phyloP scores from a whole-genome alignment of 495 filamentous ascomycete genomes.

The Penicillium silybi region DNA sequence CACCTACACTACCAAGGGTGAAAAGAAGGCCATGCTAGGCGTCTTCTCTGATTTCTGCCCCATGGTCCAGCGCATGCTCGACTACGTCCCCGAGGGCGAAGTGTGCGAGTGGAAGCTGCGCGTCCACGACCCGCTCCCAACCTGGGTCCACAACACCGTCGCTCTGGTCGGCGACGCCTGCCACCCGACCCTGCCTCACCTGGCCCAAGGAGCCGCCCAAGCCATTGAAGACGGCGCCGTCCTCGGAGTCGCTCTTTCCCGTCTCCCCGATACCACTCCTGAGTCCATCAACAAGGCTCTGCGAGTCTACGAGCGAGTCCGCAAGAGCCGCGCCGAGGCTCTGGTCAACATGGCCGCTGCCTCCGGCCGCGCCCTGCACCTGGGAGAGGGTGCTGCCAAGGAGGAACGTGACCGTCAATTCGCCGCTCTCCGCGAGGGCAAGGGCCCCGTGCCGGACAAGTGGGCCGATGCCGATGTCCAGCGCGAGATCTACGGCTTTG shows the following conservation, averaged over 20 bases:
- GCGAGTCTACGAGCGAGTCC: constrained; percentile 65
- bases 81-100: constrained; percentile 75
- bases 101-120: constrained; percentile 81
- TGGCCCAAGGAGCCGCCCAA: constrained; percentile 80
- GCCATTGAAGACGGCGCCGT: constrained; percentile 78
- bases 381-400: constrained; percentile 71
- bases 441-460: constrained; percentile 65
- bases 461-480: constrained; percentile 80
- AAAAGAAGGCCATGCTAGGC: constrained; percentile 62
- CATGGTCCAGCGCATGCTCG: constrained; percentile 65
- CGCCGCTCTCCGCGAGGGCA: constrained; percentile 54
- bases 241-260: constrained; percentile 59
- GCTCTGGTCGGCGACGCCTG: constrained; percentile 77
- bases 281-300: constrained; percentile 61
- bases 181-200: constrained; percentile 73
- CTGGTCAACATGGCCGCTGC: constrained; percentile 69
- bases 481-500: constrained; percentile 69
- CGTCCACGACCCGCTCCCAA: constrained; percentile 63
- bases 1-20: constrained; percentile 71
- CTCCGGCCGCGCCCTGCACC: constrained; percentile 63
- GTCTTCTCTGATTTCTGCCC: constrained; percentile 71
- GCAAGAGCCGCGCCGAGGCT: constrained; percentile 65
- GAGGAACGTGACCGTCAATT: constrained; percentile 73
- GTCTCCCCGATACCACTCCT: constrained; percentile 49
- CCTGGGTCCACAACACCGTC: constrained; percentile 63